Evolutionary conservation across 1,284 basidiomycete species (phyloP), one percentile per base, ranked within the genome.

Genomic region (Rhodofomes roseus): DNA sequence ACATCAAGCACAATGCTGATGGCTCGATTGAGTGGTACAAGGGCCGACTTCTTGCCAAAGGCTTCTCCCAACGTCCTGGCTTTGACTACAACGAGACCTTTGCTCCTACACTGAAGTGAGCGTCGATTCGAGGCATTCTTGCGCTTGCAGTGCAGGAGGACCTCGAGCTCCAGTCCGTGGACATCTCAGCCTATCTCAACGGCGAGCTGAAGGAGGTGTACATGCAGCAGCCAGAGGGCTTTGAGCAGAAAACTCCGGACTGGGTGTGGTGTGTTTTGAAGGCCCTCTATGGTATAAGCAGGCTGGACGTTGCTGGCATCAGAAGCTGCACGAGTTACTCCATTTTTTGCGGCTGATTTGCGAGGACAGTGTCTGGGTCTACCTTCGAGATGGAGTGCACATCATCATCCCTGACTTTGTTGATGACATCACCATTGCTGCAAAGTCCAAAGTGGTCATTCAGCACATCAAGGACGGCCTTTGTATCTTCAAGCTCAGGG

Each of bases 1-100:
- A 68, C 46, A 62, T 71, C 41, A 82, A 81, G 66, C 65, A 63
- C n/a, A 68, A 76, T 55, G 61, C 68, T 12, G 64, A 74, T 53
- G 75, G 57, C 58, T 43, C 39, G 16, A 53, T 76, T 16, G 58
- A 59, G 34, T 67, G 71, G 34, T 71, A 71, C 69, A 80, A 80
- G 64, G 77, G 73, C 0, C 58, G 77, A 1, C 66, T 79, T 1
- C 75, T 76, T 4, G 77, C 77, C 0, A 73, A 76, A 48, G 81
- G 79, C 2, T 82, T 76, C 64, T 65, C 65, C 0, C 80, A 83
- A 61, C 54, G 63, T 4, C 70, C 71, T 48, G 77, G 80, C 2
- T 59, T 77, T 27, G 75, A 83, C 64, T 81, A 73, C 62, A 64
- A 68, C 16, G 66, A 80, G 55, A 76, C 73, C 5, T 79, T 76